These are phyloP conservation scores for Carex littledalei DNA, from an alignment of 176 grass and related monocot genomes.

Conservation along the genomic window DNA sequence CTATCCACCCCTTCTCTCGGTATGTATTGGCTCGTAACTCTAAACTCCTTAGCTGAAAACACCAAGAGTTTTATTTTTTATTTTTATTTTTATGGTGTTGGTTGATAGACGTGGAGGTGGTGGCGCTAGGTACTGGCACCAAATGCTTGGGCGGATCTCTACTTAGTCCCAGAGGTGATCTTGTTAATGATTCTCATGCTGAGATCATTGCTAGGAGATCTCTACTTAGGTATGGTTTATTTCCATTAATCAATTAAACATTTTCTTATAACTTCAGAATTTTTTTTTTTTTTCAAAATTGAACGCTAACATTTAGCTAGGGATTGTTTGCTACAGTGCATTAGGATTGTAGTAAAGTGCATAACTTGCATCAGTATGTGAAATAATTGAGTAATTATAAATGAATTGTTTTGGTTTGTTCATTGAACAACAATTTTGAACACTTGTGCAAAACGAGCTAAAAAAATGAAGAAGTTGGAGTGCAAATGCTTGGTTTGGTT, in stretches of 20 bases:
- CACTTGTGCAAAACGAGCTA: background rate
- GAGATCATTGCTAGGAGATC: conserved; percentile 73
- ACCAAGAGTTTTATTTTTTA: background rate
- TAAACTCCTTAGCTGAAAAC: background rate
- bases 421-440: background rate
- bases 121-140: conserved; percentile 69
- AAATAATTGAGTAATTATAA: background rate
- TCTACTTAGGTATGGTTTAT: conserved; percentile 33
- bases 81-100: background rate
- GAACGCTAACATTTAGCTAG: background rate
- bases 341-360: background rate
- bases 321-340: background rate
- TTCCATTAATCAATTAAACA: background rate
- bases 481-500: background rate
- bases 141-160: conserved; percentile 70
- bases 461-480: background rate
- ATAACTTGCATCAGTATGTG: background rate
- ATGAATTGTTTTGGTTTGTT: background rate
- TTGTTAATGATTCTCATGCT: conserved; percentile 76
- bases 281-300: background rate
- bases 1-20: conserved; percentile 38
- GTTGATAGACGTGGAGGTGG: conserved; percentile 34
- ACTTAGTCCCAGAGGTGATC: conserved; percentile 41
- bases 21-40: background rate
- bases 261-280: background rate